phyloP scores from a whole-genome alignment of 768 basidiomycete species.

The Mycena metata region DNA sequence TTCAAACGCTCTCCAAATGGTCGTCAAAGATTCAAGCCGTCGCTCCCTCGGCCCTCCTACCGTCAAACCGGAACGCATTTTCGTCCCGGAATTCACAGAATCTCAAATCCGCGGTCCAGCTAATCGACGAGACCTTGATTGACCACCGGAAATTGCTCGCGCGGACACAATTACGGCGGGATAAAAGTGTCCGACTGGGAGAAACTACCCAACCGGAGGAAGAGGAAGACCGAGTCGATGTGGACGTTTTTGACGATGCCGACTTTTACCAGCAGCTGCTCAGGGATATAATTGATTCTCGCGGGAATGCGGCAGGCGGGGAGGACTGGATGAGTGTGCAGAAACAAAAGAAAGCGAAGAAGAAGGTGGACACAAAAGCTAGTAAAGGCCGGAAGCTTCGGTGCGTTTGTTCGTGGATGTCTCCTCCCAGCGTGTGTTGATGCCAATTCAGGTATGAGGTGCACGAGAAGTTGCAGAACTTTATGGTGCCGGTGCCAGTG shows the following conservation, averaged over 20 bases:
- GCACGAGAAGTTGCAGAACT: conserved; percentile 96
- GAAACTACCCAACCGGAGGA: conserved; percentile 48
- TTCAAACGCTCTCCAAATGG: conserved; percentile 93
- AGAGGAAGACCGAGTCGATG: conserved; percentile 51
- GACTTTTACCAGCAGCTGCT: conserved; percentile 96
- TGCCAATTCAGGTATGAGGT: conserved; percentile 77
- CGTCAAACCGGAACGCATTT: conserved; percentile 80
- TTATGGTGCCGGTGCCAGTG: conserved; percentile 90
- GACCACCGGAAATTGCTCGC: conserved; percentile 71
- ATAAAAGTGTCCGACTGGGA: conserved; percentile 62
- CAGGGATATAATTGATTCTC: conserved; percentile 89
- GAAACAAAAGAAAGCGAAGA: conserved; percentile 80
- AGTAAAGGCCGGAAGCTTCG: conserved; percentile 95
- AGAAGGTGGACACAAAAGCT: conserved; percentile 95
- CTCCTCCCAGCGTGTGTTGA: neutral
- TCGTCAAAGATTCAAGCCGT: conserved; percentile 96
- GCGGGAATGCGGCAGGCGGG: conserved; percentile 55
- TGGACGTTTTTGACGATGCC: conserved; percentile 84
- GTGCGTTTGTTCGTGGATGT: conserved; percentile 54
- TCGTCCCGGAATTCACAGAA: conserved; percentile 65
- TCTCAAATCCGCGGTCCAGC: conserved; percentile 75
- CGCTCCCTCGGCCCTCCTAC: conserved; percentile 80
- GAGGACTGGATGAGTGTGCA: conserved; percentile 77
- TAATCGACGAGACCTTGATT: conserved; percentile 80
- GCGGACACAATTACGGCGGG: conserved; percentile 71